Base-by-base conservation (phyloP, 345 rosid species). In the Geranium brycei region DNA sequence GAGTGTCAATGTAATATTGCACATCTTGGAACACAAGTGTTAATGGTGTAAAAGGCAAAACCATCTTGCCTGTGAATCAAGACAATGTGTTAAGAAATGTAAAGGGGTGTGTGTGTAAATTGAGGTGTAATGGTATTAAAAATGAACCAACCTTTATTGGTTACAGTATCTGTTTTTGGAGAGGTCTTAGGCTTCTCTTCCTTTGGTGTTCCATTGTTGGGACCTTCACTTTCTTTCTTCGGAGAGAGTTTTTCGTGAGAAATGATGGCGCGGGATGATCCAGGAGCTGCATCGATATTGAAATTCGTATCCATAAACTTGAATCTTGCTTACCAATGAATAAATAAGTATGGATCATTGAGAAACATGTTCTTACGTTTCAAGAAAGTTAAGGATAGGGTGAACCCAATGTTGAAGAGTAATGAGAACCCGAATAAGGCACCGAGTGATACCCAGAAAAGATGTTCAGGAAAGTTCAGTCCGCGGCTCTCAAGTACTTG, bases 381-480 rank as follows among this genome's bases (percentile, higher is more conserved):
- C 69, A 85, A 69, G 75, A 83, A 86, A 75, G 70, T 82, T 57
- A 91, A 79, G 69, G 90, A 91, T 64, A 86, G 63, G 41, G 79
- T 74, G 78, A 85, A 85, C 23, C 85, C 81, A 62, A 65, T 58
- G 72, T 88, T 91, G 79, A 83, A 78, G 71, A 83, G 57, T 17
- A 87, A 61, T 62, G 84, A 70, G 13, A 82, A 71, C 14, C 88
- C 87, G 51, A 79, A 68, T 55, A 91, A 65, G 69, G 83, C 91
- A 73, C 78, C 84, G 15, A 83, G 58, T 64, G 90, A 77, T 62
- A 82, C 75, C 96, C 98, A 87, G 57, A 72, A 88, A 67, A 77
- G 53, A 71, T 77, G 66, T 65, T 70, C 78, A 1, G 73, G 74
- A 32, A 71, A 87, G 78, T 88, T 73, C 12, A 91, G 68, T 68